Conservation (phyloP, 306 rosid genomes). For the Erythrophleum fordii region DNA sequence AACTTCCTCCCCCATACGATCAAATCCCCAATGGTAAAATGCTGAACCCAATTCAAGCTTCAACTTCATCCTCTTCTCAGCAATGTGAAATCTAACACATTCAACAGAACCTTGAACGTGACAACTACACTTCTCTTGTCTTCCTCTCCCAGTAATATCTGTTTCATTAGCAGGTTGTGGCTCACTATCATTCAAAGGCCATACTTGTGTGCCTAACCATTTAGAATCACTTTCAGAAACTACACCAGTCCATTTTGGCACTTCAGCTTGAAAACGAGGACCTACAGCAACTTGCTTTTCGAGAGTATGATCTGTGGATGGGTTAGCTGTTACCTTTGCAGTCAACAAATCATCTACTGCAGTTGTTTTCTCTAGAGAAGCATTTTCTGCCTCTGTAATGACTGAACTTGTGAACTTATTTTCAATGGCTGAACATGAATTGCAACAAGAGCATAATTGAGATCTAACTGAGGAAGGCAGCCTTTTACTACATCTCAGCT, state of each 20-base stretch:
- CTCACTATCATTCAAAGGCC: constrained; percentile 56
- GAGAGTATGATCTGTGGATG: constrained; percentile 33
- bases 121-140: constrained; percentile 65
- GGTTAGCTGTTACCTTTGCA: not conserved
- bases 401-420: constrained; percentile 28
- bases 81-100: constrained; percentile 84
- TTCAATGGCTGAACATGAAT: constrained; percentile 43
- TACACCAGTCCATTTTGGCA: constrained; percentile 78
- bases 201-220: constrained; percentile 72
- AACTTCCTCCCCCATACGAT: constrained; percentile 87
- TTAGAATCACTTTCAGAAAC: constrained; percentile 68
- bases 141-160: constrained; percentile 53
- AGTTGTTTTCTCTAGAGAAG: constrained; percentile 34
- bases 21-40: constrained; percentile 74
- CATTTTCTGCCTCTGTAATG: constrained; percentile 40
- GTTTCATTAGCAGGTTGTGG: constrained; percentile 3
- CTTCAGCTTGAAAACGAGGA: constrained; percentile 60
- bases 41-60: constrained; percentile 68
- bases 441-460: constrained; percentile 58
- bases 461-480: constrained; percentile 43
- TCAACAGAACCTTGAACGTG: constrained; percentile 63
- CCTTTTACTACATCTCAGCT: constrained; percentile 67
- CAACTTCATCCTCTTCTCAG: constrained; percentile 78
- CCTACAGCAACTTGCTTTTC: constrained; percentile 50
- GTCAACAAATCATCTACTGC: constrained; percentile 25